Conservation (phyloP, 371 early-diverging fungal genomes). For the Rhizomucor pusillus region DNA sequence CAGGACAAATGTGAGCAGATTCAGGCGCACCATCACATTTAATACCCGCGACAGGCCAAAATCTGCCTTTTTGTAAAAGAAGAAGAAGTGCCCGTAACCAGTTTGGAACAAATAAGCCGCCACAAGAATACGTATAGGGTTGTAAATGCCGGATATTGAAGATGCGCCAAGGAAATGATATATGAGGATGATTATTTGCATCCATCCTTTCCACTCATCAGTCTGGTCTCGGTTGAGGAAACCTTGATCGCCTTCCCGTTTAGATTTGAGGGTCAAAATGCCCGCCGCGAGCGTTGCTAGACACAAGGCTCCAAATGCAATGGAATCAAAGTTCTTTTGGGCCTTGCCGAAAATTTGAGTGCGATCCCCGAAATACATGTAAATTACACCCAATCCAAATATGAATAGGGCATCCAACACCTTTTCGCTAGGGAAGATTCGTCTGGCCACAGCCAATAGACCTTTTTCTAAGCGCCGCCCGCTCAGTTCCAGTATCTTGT, state of each 20-base stretch:
- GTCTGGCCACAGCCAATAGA: neutral
- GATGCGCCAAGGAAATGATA: conserved; percentile 75
- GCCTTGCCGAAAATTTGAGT: conserved; percentile 67
- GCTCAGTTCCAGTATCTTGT: neutral
- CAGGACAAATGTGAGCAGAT: conserved; percentile 65
- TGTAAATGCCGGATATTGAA: conserved; percentile 60
- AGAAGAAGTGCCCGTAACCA: conserved; percentile 75
- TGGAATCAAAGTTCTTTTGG: conserved; percentile 53
- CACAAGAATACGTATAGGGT: conserved; percentile 68
- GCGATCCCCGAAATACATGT: conserved; percentile 68
- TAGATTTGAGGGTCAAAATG: conserved; percentile 33
- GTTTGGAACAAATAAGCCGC: conserved; percentile 81
- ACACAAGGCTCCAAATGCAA: conserved; percentile 45
- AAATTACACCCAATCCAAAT: conserved; percentile 52
- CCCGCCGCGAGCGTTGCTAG: conserved; percentile 40
- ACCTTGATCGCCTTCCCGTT: conserved; percentile 41
- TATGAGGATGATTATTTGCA: conserved; percentile 74
- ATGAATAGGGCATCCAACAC: conserved; percentile 45
- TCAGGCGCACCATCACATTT: conserved; percentile 65
- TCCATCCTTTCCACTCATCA: conserved; percentile 89
- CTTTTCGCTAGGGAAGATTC: conserved; percentile 21
- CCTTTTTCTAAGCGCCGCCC: neutral
- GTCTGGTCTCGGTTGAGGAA: conserved; percentile 76
- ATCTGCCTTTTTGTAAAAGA: conserved; percentile 69
- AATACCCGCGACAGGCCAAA: conserved; percentile 60